Evolutionary conservation across 352 stramenopile species (phyloP), one percentile per base, ranked within the genome.

Genomic region (Phytophthora capsici): DNA sequence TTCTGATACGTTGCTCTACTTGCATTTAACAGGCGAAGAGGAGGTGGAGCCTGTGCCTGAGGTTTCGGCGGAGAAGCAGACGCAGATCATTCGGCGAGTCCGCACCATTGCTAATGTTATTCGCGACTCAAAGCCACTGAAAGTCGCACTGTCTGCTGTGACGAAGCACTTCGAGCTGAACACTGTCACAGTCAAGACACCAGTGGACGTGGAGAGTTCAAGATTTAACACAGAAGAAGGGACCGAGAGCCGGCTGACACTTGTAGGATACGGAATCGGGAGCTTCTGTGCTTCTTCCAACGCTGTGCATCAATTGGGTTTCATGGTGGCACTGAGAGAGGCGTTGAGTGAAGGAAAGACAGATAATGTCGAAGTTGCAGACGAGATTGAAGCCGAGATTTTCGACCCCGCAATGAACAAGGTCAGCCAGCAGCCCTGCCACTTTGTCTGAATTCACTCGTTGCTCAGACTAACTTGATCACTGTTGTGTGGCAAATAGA

Each of bases 381-480:
- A 49, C 1, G 51, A 19, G n/a, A 50, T n/a, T 51, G 60, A 57
- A 8, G 69, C 36, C 0, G 77, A 90, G 58, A 76, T 95, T 19
- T 95, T 86, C 48, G 86, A 95, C 34, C 86, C 86, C 2, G 82
- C 89, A 30, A 95, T 95, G 86, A 95, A 80, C 53, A 61, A 88
- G 70, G 86, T 90, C 59, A 44, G 55, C 5, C 7, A 28, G 9
- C 25, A n/a, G n/a, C n/a, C n/a, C 25, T 34, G 19, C 19, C 34
- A 25, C 37, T 22, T 22, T 6, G 8, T 40, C 5, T 30, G 16
- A 14, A 55, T 32, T 49, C 1, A 37, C 36, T 36, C n/a, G 8
- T 46, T 17, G 50, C 8, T 22, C 20, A 40, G 4, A 43, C 28
- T 65, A 46, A 54, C 30, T 23, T 41, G 16, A 14, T 20, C 4